phyloP scores from a whole-genome alignment of 495 filamentous ascomycete species.

The Neurospora intermedia region DNA sequence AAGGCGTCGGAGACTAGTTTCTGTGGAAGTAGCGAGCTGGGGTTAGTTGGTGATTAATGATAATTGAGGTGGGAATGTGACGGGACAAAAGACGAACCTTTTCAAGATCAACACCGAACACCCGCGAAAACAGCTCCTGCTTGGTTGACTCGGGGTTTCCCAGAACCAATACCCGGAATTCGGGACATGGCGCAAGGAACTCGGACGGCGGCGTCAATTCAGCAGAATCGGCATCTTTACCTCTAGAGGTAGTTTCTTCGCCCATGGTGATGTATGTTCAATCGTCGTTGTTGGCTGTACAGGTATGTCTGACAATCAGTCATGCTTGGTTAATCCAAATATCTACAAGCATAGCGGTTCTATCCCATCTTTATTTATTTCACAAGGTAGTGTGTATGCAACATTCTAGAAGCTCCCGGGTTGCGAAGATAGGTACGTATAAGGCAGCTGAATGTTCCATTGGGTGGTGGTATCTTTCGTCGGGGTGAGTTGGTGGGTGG shows the following conservation, averaged over 20 bases:
- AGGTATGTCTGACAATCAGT: too few relatives aligned
- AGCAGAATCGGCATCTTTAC: not conserved
- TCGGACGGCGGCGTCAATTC: conserved; percentile 11
- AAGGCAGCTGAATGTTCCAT: too few relatives aligned
- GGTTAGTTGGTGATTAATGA: too few relatives aligned
- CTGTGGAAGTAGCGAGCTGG: too few relatives aligned
- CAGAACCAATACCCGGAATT: conserved; percentile 18
- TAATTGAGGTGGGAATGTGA: too few relatives aligned
- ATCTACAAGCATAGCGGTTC: not conserved
- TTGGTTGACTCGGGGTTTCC: conserved; percentile 22
- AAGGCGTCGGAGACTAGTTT: conserved; percentile 14
- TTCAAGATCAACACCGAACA: conserved; percentile 20
- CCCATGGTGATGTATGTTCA: not conserved
- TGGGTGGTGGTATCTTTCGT: not conserved
- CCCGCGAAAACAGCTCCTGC: conserved; percentile 17
- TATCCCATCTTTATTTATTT: not conserved
- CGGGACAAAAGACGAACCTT: conserved; percentile 12
- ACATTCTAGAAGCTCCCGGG: too few relatives aligned
- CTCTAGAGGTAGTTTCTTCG: not conserved
- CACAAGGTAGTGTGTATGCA: too few relatives aligned
- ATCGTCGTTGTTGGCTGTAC: not conserved
- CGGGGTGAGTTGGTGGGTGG: not conserved
- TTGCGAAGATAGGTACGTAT: too few relatives aligned
- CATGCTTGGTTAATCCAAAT: not conserved
- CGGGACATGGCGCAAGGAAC: conserved; percentile 16